A percentile compares a stretch with the other conserved stretches of the same genome.
phyloP scores from a whole-genome alignment of 805 yeast genomes.

The Saccharomycopsis javanensis region DNA sequence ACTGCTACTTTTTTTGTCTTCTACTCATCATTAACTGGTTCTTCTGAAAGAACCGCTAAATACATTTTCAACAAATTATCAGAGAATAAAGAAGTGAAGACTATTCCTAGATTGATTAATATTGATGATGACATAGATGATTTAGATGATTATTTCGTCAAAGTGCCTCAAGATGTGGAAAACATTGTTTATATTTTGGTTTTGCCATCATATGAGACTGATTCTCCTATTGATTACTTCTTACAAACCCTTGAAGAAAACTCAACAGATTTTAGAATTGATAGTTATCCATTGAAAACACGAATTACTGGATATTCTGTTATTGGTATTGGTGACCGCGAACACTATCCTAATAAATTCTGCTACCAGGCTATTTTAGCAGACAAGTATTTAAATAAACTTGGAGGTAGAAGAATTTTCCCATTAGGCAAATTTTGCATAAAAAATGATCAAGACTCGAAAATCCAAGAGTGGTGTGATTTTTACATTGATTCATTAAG shows the following conservation, averaged over 20 bases:
- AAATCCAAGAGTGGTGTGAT: slow-evolving; percentile 57
- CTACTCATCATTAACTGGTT: slow-evolving; percentile 80
- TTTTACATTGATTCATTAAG: slow-evolving; percentile 48
- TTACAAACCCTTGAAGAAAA: slow-evolving; percentile 74
- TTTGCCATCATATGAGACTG: slow-evolving; percentile 86
- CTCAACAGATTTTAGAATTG: slow-evolving; percentile 74
- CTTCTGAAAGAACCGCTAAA: slow-evolving; percentile 63
- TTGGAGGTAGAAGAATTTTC: slow-evolving; percentile 79
- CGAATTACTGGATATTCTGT: slow-evolving; percentile 72
- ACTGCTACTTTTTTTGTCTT: slow-evolving; percentile 52
- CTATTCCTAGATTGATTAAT: slow-evolving; percentile 47
- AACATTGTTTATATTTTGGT: slow-evolving; percentile 60
- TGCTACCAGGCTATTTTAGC: slow-evolving; percentile 77
- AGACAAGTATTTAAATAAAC: slow-evolving; percentile 64
- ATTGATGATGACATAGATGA: slow-evolving; percentile 78
- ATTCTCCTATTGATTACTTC: slow-evolving; percentile 84
- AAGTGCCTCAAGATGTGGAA: slow-evolving; percentile 38
- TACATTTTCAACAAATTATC: slow-evolving; percentile 34
- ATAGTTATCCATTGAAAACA: slow-evolving; percentile 55
- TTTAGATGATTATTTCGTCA: slow-evolving; percentile 70
- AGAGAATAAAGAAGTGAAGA: slow-evolving; percentile 23
- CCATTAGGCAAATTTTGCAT: slow-evolving; percentile 81
- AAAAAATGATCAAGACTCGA: slow-evolving; percentile 53
- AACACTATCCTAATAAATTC: slow-evolving; percentile 74
- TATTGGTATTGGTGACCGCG: slow-evolving; percentile 79